A percentile compares a stretch with the other conserved stretches of the same genome.
These are phyloP conservation scores for Herpetomonas tarakana DNA, from an alignment of 208 protist genomes.

Conservation along the genomic window DNA sequence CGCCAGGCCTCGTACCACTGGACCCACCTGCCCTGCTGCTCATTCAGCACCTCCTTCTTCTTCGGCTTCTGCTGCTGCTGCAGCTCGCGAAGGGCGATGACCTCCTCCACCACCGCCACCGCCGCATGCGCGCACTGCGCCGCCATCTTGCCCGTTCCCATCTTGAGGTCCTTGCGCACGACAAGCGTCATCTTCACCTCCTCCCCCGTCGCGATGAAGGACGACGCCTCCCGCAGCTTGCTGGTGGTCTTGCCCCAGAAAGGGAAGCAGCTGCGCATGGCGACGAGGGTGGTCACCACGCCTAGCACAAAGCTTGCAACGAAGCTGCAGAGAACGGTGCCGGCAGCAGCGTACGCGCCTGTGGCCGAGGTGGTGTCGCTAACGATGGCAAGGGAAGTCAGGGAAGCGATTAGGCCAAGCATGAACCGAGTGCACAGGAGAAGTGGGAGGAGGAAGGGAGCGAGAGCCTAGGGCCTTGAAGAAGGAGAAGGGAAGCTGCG, in stretches of 20 bases:
- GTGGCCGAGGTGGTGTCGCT: no score
- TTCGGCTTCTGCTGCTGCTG: conserved; percentile 8
- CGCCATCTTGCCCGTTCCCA: conserved; percentile 95
- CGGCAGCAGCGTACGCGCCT: background rate
- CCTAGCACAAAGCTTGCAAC: conserved; percentile 21
- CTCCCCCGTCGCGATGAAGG: conserved; percentile 29
- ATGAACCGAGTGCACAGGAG: background rate
- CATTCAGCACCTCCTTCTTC: conserved; percentile 25
- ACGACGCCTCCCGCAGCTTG: conserved; percentile 7
- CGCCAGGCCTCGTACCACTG: conserved; percentile 78
- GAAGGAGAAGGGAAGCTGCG: no score
- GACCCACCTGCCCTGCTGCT: conserved; percentile 26
- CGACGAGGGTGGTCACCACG: conserved; percentile 23
- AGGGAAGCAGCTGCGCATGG: conserved; percentile 10
- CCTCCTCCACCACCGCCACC: conserved; percentile 79
- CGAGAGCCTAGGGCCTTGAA: no score
- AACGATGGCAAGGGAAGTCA: no score
- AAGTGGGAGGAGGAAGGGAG: background rate
- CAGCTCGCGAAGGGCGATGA: conserved; percentile 18
- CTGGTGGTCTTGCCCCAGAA: background rate
- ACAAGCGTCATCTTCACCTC: conserved; percentile 92
- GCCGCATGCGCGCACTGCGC: conserved; percentile 96
- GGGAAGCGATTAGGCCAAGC: no score
- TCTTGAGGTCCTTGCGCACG: conserved; percentile 93
- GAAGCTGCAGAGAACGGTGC: conserved; percentile 2